Percentiles rank a stretch among this genome's conserved stretches.
Evolutionary conservation across 2,329 filamentous ascomycete genomes (phyloP).

Genomic region (Neodidymelliopsis sp.): DNA sequence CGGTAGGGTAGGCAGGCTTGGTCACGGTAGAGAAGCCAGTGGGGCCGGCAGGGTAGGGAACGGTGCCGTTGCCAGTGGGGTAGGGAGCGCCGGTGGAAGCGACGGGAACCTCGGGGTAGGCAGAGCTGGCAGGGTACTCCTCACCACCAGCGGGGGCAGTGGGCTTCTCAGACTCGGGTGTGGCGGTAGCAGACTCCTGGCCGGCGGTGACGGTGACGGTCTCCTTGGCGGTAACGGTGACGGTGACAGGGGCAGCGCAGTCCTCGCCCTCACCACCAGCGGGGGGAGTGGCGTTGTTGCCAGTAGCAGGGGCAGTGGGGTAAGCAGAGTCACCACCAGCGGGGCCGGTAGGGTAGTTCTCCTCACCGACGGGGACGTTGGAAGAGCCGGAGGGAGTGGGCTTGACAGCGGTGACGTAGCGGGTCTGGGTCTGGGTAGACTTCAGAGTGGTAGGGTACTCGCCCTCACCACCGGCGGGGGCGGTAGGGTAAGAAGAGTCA

Average conservation of each 20-base stretch:
- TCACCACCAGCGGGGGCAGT: slow-evolving; percentile 20
- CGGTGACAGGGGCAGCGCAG: slow-evolving; percentile 45
- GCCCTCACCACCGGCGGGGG: slow-evolving; percentile 15
- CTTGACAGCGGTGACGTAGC: slow-evolving; percentile 46
- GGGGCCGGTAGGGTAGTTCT: slow-evolving; percentile 23
- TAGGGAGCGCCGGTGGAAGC: slow-evolving; percentile 32
- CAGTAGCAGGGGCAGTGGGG: slow-evolving; percentile 12
- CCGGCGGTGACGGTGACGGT: slow-evolving; percentile 48
- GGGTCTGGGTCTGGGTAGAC: slow-evolving; percentile 46
- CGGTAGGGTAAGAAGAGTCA: slow-evolving; percentile 20
- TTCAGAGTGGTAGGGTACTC: slow-evolving; percentile 36
- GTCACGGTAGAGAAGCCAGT: slow-evolving; percentile 45
- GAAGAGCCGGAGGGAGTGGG: slow-evolving; percentile 29
- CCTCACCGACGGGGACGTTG: slow-evolving; percentile 21
- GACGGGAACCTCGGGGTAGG: not conserved
- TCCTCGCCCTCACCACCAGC: slow-evolving; percentile 30
- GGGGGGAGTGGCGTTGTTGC: slow-evolving; percentile 5
- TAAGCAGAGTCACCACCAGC: slow-evolving; percentile 21
- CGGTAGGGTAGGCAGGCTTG: slow-evolving; percentile 31
- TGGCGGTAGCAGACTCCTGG: slow-evolving; percentile 14
- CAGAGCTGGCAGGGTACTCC: slow-evolving; percentile 18
- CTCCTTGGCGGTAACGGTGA: slow-evolving; percentile 48
- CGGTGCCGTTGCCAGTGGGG: slow-evolving; percentile 38
- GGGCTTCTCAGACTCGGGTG: slow-evolving; percentile 18
- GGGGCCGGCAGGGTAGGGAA: slow-evolving; percentile 33